Percentiles rank a stretch among this genome's conserved stretches.
phyloP scores from a whole-genome alignment of 2,329 filamentous ascomycete genomes.

The Fusarium sp. region DNA sequence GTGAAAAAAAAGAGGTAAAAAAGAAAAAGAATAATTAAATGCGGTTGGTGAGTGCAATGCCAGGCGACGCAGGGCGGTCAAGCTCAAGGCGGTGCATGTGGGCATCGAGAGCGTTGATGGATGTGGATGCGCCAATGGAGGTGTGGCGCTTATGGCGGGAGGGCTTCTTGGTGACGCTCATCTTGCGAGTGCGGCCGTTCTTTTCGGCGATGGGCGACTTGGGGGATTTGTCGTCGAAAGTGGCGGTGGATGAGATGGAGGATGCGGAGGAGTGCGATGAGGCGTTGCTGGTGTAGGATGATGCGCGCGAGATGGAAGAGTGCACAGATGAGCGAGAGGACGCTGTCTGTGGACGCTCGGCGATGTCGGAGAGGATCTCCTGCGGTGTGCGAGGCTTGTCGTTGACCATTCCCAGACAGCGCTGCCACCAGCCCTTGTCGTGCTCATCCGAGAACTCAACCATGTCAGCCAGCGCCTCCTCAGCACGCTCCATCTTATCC shows the following conservation, averaged over 20 bases:
- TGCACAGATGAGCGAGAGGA: constrained; percentile 34
- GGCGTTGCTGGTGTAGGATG: constrained; percentile 45
- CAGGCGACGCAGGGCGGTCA: constrained; percentile 47
- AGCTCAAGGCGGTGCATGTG: constrained; percentile 48
- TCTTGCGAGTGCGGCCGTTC: constrained; percentile 47
- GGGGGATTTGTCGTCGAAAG: constrained; percentile 38
- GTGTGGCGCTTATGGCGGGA: constrained; percentile 44
- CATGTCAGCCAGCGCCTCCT: constrained; percentile 45
- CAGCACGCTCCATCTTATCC: constrained; percentile 44
- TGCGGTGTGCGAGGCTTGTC: constrained; percentile 45
- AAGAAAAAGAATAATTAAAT: constrained; percentile 29
- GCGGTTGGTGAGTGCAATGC: constrained; percentile 47
- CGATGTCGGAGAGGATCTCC: constrained; percentile 49
- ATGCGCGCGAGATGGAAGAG: constrained; percentile 47
- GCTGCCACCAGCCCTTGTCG: constrained; percentile 50
- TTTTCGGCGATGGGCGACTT: constrained; percentile 42
- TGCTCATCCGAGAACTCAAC: constrained; percentile 46
- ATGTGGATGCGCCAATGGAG: constrained; percentile 39
- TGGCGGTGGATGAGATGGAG: constrained; percentile 42
- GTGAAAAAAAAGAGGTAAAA: background rate
- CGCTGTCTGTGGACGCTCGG: constrained; percentile 34
- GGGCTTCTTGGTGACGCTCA: constrained; percentile 47
- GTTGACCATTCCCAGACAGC: constrained; percentile 41
- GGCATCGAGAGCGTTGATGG: constrained; percentile 40
- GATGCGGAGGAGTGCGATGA: constrained; percentile 42